These are phyloP conservation scores for Centella asiatica DNA, from an alignment of 129 eudicot genomes.

Conservation along the genomic window DNA sequence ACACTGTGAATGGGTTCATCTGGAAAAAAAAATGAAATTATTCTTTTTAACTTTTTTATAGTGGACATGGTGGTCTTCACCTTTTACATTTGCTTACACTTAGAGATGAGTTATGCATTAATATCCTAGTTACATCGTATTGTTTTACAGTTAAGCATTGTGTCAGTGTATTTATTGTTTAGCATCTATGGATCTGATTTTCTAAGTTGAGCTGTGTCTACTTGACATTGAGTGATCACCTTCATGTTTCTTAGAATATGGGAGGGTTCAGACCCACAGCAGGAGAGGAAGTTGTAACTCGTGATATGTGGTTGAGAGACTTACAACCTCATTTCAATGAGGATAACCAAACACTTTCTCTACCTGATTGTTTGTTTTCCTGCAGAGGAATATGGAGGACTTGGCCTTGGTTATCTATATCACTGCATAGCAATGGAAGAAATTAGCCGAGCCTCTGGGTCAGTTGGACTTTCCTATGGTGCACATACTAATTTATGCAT, in stretches of 20 bases:
- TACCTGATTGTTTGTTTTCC: conserved; percentile 9
- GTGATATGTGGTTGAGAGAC: no score
- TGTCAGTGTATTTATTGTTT: background rate
- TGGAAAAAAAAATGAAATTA: no score
- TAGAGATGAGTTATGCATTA: no score
- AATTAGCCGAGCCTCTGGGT: conserved; percentile 93
- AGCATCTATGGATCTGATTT: background rate
- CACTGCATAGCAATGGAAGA: conserved; percentile 97
- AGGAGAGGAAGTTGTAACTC: no score
- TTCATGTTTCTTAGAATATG: background rate
- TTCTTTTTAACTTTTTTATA: no score
- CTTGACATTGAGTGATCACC: background rate
- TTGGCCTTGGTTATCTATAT: conserved; percentile 89
- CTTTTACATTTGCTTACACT: background rate
- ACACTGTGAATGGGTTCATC: no score
- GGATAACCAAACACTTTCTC: background rate
- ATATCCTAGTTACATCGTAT: background rate
- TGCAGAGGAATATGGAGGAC: conserved; percentile 96
- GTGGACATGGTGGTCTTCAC: no score
- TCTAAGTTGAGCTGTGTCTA: background rate
- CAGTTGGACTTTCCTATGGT: conserved; percentile 91
- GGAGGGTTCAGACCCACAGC: no score
- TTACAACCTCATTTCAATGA: background rate
- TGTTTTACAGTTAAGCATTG: background rate
- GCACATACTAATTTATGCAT: conserved; percentile 89